Conservation (phyloP, 805 yeast species). For the Saccharomycopsis synnaedendra region DNA sequence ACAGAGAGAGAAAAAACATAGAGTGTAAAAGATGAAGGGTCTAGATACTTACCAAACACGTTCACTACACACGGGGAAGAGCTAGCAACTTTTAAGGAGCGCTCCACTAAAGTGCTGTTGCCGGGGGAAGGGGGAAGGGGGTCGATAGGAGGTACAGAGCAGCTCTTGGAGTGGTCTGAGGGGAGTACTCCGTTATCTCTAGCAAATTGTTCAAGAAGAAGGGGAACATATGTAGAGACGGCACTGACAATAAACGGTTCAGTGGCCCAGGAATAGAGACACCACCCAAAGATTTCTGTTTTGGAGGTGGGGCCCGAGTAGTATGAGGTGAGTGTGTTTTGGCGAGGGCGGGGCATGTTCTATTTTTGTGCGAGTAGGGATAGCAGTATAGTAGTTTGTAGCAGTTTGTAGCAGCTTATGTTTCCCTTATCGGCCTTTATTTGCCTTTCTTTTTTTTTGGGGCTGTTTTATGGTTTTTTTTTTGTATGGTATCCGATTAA, state of each 20-base stretch:
- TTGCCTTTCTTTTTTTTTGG: too few species aligned
- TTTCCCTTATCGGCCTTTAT: too few species aligned
- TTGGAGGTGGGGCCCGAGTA: constrained; percentile 23
- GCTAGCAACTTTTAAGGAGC: constrained; percentile 11
- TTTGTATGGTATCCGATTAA: too few species aligned
- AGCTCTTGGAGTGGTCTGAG: constrained; percentile 46
- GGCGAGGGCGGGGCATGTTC: background rate
- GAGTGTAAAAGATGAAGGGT: constrained; percentile 62
- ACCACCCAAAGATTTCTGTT: constrained; percentile 53
- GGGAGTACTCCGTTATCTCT: constrained; percentile 58
- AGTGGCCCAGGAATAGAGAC: constrained; percentile 59
- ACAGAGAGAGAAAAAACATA: constrained; percentile 69
- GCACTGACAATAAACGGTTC: constrained; percentile 77
- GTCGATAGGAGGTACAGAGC: constrained; percentile 26
- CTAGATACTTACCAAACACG: constrained; percentile 38
- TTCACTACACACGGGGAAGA: constrained; percentile 34
- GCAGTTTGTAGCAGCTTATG: too few species aligned
- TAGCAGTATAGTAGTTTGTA: too few species aligned
- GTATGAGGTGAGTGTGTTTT: background rate
- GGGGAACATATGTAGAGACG: constrained; percentile 68
- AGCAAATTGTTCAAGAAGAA: constrained; percentile 60
- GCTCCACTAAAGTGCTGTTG: constrained; percentile 8
- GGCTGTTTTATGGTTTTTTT: too few species aligned
- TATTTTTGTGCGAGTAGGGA: background rate
- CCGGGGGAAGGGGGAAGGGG: constrained; percentile 26